phyloP scores from a whole-genome alignment of 2,329 filamentous ascomycete genomes.

The Alternaria hordeiaustralica region DNA sequence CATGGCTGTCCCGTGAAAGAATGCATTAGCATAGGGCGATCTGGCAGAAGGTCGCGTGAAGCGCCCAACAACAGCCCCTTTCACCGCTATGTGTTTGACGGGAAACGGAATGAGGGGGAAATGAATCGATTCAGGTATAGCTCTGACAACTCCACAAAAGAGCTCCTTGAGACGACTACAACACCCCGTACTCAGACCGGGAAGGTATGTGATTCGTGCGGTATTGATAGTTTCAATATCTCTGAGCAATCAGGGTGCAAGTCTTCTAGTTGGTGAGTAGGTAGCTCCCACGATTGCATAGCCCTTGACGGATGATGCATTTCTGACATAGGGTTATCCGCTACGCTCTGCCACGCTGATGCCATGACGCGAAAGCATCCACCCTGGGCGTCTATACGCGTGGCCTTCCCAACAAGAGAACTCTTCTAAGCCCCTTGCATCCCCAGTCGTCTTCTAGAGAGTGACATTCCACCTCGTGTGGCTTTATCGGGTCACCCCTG shows the following conservation, averaged over 20 bases:
- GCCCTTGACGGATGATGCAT: not conserved
- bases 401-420: not conserved
- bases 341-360: not conserved
- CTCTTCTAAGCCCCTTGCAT: not conserved
- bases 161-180: not conserved
- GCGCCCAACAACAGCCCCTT: not conserved
- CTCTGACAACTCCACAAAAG: constrained; percentile 1
- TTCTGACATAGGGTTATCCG: not conserved
- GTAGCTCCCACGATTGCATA: not conserved
- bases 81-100: constrained; percentile 7
- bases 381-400: not conserved
- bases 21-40: not conserved
- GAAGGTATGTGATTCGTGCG: constrained; percentile 5
- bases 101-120: constrained; percentile 23
- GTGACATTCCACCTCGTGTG: not conserved
- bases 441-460: not conserved
- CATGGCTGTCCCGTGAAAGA: not conserved
- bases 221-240: not conserved
- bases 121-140: constrained; percentile 18
- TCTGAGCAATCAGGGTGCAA: not conserved
- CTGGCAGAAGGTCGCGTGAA: not conserved
- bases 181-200: not conserved
- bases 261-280: not conserved
- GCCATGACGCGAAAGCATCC: not conserved
- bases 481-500: not conserved